phyloP scores from a whole-genome alignment of 2,329 filamentous ascomycete genomes.

The Pseudocercospora cruenta region DNA sequence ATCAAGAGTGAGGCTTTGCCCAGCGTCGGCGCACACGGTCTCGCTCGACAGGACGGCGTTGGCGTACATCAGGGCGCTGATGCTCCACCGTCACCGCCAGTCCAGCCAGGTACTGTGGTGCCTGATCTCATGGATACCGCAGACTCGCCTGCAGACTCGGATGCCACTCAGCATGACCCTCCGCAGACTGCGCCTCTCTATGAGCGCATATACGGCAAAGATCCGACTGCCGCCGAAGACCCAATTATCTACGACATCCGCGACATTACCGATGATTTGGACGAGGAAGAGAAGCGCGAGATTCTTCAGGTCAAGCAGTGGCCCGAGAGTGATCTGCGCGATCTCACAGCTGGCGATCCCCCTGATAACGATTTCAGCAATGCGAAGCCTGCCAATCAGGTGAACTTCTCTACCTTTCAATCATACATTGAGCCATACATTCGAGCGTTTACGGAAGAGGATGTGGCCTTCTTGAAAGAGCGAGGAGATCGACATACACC shows the following conservation, averaged over 20 bases:
- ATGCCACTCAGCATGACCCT: constrained; percentile 58
- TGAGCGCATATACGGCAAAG: constrained; percentile 82
- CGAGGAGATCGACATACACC: constrained; percentile 77
- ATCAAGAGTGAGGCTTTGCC: constrained; percentile 70
- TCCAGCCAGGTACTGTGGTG: constrained; percentile 35
- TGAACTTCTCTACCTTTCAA: constrained; percentile 91
- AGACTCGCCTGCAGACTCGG: constrained; percentile 62
- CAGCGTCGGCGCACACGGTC: constrained; percentile 64
- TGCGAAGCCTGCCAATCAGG: constrained; percentile 90
- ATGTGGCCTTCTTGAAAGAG: constrained; percentile 89
- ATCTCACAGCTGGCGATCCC: constrained; percentile 84
- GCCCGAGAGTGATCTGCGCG: constrained; percentile 76
- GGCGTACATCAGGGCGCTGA: constrained; percentile 56
- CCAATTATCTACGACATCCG: constrained; percentile 94
- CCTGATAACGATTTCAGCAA: constrained; percentile 96
- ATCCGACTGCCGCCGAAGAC: constrained; percentile 87
- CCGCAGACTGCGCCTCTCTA: constrained; percentile 69
- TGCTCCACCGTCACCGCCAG: constrained; percentile 38
- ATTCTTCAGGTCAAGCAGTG: constrained; percentile 88
- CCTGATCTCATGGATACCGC: constrained; percentile 61
- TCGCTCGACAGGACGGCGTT: constrained; percentile 66
- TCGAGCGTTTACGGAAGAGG: constrained; percentile 85
- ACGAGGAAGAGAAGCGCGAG: constrained; percentile 79
- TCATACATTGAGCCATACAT: constrained; percentile 92
- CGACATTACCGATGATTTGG: constrained; percentile 72